Conservation (phyloP, 2,329 filamentous ascomycete genomes). For the Domatiomyces catenatus region DNA sequence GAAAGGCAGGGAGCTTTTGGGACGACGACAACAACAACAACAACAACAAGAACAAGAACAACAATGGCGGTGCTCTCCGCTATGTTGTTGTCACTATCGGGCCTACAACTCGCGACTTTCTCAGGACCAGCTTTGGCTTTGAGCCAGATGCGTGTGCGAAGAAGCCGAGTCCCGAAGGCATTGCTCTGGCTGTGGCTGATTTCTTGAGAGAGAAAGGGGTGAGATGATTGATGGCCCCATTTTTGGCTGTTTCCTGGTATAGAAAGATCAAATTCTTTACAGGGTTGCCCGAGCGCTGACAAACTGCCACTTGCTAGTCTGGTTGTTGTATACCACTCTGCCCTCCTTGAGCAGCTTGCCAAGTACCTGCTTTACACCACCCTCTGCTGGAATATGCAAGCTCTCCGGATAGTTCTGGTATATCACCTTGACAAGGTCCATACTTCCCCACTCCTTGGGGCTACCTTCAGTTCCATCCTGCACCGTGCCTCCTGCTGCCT, state of each 20-base stretch:
- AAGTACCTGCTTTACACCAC: conserved; percentile 63
- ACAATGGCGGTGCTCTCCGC: neutral
- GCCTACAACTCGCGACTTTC: conserved; percentile 70
- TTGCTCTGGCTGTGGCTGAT: conserved; percentile 50
- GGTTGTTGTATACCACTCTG: conserved; percentile 32
- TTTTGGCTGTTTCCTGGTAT: too few relatives aligned
- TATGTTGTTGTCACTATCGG: conserved; percentile 76
- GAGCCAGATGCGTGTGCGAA: conserved; percentile 50
- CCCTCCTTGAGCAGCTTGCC: conserved; percentile 63
- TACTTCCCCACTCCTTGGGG: conserved; percentile 44
- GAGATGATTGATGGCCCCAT: neutral
- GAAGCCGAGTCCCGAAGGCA: conserved; percentile 65
- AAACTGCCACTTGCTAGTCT: neutral
- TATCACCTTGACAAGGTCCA: conserved; percentile 77
- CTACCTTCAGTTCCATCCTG: conserved; percentile 7
- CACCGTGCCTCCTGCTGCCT: conserved; percentile 1
- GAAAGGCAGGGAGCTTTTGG: conserved; percentile 1
- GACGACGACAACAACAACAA: conserved; percentile 2
- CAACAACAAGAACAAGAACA: conserved; percentile 17
- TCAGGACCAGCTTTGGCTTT: conserved; percentile 33
- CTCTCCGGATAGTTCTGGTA: conserved; percentile 65
- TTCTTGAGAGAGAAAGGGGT: conserved; percentile 25
- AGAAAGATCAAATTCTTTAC: neutral
- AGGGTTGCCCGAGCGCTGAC: neutral
- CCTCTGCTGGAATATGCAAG: conserved; percentile 60